A percentile compares a stretch with the other conserved stretches of the same genome.
These are phyloP conservation scores for Rhizomucor miehei DNA, from an alignment of 371 early-diverging fungal genomes.

Conservation along the genomic window DNA sequence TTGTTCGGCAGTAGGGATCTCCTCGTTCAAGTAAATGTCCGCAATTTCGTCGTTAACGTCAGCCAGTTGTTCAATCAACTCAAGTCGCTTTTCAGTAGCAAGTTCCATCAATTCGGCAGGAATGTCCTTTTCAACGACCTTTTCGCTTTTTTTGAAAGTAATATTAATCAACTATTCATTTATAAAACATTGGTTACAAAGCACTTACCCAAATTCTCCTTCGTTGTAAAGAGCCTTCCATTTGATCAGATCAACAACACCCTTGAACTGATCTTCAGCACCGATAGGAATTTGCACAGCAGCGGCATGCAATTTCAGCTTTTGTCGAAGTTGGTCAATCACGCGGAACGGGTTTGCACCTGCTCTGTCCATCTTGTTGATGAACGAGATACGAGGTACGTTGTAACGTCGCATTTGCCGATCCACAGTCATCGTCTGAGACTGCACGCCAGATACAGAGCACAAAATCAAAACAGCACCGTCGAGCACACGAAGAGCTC, in stretches of 20 bases:
- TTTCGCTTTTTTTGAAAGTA: constrained; percentile 45
- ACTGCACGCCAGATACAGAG: constrained; percentile 84
- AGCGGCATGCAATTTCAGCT: constrained; percentile 89
- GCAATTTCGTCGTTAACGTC: constrained; percentile 88
- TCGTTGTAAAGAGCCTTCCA: constrained; percentile 89
- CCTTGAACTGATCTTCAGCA: constrained; percentile 81
- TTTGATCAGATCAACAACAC: constrained; percentile 91
- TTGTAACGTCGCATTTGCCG: constrained; percentile 91
- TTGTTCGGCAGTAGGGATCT: constrained; percentile 68
- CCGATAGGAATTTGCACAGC: constrained; percentile 95
- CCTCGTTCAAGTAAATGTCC: constrained; percentile 79
- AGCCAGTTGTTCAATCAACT: constrained; percentile 81
- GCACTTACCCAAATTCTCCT: constrained; percentile 79
- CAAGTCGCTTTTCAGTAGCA: constrained; percentile 72
- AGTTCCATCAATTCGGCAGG: constrained; percentile 77
- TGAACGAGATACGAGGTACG: constrained; percentile 84
- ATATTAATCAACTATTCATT: no score
- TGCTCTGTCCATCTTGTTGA: constrained; percentile 93
- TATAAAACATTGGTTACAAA: no score
- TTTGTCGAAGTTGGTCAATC: constrained; percentile 85
- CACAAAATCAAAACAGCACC: constrained; percentile 88
- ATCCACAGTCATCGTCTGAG: constrained; percentile 97
- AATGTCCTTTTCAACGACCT: constrained; percentile 65
- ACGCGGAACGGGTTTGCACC: constrained; percentile 95
- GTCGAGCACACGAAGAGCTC: constrained; percentile 88